Percentiles rank a stretch among this genome's conserved stretches.
phyloP scores from a whole-genome alignment of 331 rosid genomes.

The Quercus lobata region DNA sequence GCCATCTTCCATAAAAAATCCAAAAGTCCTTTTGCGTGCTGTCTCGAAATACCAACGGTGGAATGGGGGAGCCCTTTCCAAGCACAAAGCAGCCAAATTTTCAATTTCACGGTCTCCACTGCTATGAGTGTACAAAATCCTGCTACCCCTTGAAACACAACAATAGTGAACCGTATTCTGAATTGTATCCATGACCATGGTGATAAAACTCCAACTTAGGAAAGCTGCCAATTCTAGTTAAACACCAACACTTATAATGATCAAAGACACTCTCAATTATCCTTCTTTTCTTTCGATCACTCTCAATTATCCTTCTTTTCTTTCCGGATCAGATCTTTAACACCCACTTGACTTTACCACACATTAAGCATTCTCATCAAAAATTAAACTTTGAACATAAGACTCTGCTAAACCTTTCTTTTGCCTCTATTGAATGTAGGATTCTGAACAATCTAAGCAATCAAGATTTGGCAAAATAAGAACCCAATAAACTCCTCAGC shows the following conservation, averaged over 20 bases:
- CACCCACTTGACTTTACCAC: conserved; percentile 10
- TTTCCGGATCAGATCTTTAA: conserved; percentile 6
- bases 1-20: conserved; percentile 73
- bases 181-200: conserved; percentile 43
- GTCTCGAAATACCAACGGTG: conserved; percentile 87
- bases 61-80: conserved; percentile 66
- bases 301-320: conserved; percentile 9
- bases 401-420: neutral
- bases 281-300: conserved; percentile 8
- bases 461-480: conserved; percentile 25
- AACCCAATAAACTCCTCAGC: conserved; percentile 28
- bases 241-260: conserved; percentile 8
- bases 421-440: neutral
- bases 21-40: conserved; percentile 52
- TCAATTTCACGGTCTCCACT: conserved; percentile 52
- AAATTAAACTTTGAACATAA: conserved; percentile 11
- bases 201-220: conserved; percentile 12
- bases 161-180: conserved; percentile 64
- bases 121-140: conserved; percentile 52
- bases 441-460: conserved; percentile 22
- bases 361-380: conserved; percentile 1
- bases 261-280: neutral
- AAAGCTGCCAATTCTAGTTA: conserved; percentile 17
- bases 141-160: conserved; percentile 59
- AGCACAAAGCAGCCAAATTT: conserved; percentile 53